Evolutionary conservation across 495 filamentous ascomycete species (phyloP).

Genomic region (Lasiosphaeria ovina): DNA sequence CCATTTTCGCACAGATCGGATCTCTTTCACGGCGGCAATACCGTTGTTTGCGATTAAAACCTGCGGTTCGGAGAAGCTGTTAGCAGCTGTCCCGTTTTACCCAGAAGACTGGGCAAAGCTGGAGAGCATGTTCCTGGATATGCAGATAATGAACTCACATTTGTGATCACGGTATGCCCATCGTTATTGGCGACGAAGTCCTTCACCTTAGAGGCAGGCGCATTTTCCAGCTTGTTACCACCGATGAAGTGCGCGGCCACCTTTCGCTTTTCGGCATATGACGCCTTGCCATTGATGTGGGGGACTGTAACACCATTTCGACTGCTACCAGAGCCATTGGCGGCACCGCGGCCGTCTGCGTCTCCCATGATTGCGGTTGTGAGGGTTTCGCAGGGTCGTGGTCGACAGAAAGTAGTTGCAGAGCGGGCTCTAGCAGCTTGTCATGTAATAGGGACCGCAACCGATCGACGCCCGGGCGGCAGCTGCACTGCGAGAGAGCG

Average conservation of each 20-base stretch:
- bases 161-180: constrained; percentile 96
- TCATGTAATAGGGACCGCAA: constrained; percentile 3
- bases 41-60: constrained; percentile 99
- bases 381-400: constrained; percentile 1
- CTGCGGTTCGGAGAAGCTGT: constrained; percentile 44
- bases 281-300: constrained; percentile 49
- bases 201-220: constrained; percentile 77
- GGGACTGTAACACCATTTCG: constrained; percentile 39
- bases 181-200: constrained; percentile 88
- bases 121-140: background rate
- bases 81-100: background rate
- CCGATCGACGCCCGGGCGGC: background rate
- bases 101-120: background rate
- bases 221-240: constrained; percentile 79
- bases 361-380: constrained; percentile 38
- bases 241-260: constrained; percentile 93
- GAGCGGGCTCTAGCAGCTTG: constrained; percentile 10
- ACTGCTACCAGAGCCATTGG: constrained; percentile 29
- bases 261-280: constrained; percentile 73
- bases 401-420: constrained; percentile 2
- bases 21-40: constrained; percentile 99
- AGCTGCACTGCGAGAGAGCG: background rate
- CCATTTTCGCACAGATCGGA: constrained; percentile 98
- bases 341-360: constrained; percentile 50
- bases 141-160: constrained; percentile 57